These are phyloP conservation scores for Escovopsis sp. DNA, from an alignment of 2,329 filamentous ascomycete species.

Conservation along the genomic window DNA sequence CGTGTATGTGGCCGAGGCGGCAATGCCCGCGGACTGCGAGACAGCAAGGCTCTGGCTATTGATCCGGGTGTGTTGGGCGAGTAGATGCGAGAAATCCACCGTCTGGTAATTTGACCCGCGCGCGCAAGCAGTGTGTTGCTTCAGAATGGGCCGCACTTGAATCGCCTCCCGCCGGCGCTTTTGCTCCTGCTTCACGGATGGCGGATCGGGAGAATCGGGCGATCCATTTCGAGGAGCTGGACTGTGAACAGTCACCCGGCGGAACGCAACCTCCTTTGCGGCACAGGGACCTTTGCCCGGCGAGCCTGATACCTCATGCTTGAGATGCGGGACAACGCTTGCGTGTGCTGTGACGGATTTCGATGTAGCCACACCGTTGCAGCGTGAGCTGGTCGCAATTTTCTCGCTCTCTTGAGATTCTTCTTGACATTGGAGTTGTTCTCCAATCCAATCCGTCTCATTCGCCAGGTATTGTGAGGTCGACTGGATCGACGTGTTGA, in stretches of 20 bases:
- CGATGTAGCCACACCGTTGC: background rate
- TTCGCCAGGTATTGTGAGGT: constrained; percentile 15
- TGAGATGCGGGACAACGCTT: background rate
- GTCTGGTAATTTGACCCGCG: constrained; percentile 1
- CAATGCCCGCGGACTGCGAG: too few relatives aligned
- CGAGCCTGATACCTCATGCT: background rate
- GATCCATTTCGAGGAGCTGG: constrained; percentile 9
- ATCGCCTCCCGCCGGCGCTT: constrained; percentile 16
- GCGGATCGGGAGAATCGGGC: constrained; percentile 11
- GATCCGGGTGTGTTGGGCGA: constrained; percentile 1
- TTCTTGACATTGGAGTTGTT: constrained; percentile 8
- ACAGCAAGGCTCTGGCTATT: too few relatives aligned
- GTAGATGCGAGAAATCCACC: constrained; percentile 1
- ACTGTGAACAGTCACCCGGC: constrained; percentile 20
- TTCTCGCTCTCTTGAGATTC: background rate
- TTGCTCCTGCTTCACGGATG: constrained; percentile 23
- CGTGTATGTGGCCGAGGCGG: background rate
- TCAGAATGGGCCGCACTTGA: constrained; percentile 21
- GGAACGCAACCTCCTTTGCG: constrained; percentile 6
- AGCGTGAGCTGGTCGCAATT: background rate
- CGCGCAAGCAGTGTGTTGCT: constrained; percentile 4
- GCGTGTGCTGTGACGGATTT: background rate
- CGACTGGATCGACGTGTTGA: constrained; percentile 15
- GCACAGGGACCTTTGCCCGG: background rate
- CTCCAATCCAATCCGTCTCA: constrained; percentile 17